Evolutionary conservation across 176 grass and related monocot species (phyloP).

Genomic region (Oryza meyeriana): DNA sequence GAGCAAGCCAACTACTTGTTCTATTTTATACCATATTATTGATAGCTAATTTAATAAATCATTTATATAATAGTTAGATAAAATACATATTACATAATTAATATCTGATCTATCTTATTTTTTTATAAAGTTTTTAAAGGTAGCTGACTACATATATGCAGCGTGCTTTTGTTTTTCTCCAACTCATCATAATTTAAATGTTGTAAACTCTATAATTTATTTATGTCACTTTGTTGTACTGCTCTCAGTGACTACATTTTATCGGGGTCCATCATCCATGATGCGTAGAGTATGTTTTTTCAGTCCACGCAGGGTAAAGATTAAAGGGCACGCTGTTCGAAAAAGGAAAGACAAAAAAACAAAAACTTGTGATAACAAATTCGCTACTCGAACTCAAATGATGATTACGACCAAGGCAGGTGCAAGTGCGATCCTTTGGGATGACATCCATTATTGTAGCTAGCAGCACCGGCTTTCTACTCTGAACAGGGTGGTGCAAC

Average conservation of each 20-base stretch:
- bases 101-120: too few species aligned
- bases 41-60: too few species aligned
- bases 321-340: not conserved
- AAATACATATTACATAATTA: too few species aligned
- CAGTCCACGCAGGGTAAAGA: not conserved
- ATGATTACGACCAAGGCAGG: not conserved
- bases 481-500: not conserved
- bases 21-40: too few species aligned
- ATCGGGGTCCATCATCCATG: constrained; percentile 14
- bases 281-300: not conserved
- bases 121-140: too few species aligned
- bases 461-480: not conserved
- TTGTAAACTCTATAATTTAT: too few species aligned
- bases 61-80: too few species aligned
- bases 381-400: not conserved
- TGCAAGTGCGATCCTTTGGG: constrained; percentile 11
- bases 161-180: too few species aligned
- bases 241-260: not conserved
- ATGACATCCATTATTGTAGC: constrained; percentile 10
- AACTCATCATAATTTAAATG: too few species aligned
- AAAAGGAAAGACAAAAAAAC: not conserved
- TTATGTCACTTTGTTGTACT: too few species aligned
- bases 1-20: too few species aligned
- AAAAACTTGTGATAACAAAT: not conserved
- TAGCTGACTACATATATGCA: too few species aligned